phyloP scores from a whole-genome alignment of 139 green algal species.

The Mesostigma viride region DNA sequence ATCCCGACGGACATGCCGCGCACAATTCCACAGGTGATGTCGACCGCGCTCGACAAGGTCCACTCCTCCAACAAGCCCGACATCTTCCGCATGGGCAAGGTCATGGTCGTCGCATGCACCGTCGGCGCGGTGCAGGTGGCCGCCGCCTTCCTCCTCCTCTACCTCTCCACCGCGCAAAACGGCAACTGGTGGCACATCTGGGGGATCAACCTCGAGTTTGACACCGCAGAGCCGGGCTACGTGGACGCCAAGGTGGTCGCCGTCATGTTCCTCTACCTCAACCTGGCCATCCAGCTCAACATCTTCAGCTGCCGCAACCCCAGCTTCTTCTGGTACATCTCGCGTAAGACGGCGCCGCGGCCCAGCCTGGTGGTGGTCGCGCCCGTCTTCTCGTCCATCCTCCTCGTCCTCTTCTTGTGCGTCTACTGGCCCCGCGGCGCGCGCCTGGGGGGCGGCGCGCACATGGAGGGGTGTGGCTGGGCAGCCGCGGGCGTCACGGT shows the following conservation, averaged over 20 bases:
- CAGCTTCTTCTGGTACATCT: constrained; percentile 34
- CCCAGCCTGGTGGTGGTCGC: constrained; percentile 27
- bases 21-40: too few relatives aligned
- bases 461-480: constrained; percentile 35
- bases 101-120: constrained; percentile 13
- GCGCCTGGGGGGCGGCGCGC: constrained; percentile 28
- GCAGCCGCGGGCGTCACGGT: constrained; percentile 27
- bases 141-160: constrained; percentile 5
- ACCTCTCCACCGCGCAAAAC: neutral
- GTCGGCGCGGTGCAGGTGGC: neutral
- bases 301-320: constrained; percentile 36
- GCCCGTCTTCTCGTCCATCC: constrained; percentile 24
- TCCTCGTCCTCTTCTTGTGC: constrained; percentile 28
- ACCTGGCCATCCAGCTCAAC: constrained; percentile 36
- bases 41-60: constrained; percentile 15
- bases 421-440: constrained; percentile 33
- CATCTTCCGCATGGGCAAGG: constrained; percentile 35
- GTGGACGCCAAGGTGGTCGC: constrained; percentile 29
- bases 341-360: constrained; percentile 8
- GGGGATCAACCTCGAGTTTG: neutral
- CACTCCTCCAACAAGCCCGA: constrained; percentile 22
- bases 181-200: constrained; percentile 27
- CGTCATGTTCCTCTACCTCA: constrained; percentile 31
- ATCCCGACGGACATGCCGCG: too few relatives aligned
- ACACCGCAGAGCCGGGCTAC: too few relatives aligned